phyloP scores from a whole-genome alignment of 495 filamentous ascomycete species.

The Penicillium longicatenatum region DNA sequence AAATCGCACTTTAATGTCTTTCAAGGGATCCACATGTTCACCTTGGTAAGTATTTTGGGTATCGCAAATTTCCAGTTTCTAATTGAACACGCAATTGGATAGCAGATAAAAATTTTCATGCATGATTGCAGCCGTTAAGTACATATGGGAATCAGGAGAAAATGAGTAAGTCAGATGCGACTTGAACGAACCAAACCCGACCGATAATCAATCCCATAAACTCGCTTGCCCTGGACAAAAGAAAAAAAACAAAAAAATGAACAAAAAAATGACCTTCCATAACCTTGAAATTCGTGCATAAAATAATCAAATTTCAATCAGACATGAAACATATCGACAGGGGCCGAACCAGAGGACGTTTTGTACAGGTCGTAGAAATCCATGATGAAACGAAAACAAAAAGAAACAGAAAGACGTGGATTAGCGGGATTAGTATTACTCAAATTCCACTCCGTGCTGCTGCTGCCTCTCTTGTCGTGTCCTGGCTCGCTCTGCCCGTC shows the following conservation, averaged over 20 bases:
- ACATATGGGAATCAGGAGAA: background rate
- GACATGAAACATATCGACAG: conserved; percentile 14
- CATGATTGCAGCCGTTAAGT: background rate
- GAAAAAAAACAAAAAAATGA: conserved; percentile 4
- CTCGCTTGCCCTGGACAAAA: conserved; percentile 11
- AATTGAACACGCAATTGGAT: no score
- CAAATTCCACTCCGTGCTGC: conserved; percentile 48
- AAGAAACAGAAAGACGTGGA: background rate
- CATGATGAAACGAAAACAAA: conserved; percentile 5
- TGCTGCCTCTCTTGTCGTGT: conserved; percentile 50
- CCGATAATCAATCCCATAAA: conserved; percentile 5
- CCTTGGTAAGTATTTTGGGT: no score
- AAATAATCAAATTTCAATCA: conserved; percentile 14
- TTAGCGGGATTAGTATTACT: conserved; percentile 22
- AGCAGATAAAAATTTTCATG: background rate
- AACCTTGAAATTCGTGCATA: background rate
- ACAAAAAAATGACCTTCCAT: conserved; percentile 14
- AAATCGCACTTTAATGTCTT: no score
- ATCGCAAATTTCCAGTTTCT: no score
- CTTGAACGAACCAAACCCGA: conserved; percentile 3
- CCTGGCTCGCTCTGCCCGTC: conserved; percentile 54
- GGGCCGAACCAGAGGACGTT: conserved; percentile 15
- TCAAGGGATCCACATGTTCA: no score
- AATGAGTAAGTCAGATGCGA: conserved; percentile 2
- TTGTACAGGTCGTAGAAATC: conserved; percentile 23